phyloP scores from a whole-genome alignment of 2,329 filamentous ascomycete species.

The Colletotrichum musae region DNA sequence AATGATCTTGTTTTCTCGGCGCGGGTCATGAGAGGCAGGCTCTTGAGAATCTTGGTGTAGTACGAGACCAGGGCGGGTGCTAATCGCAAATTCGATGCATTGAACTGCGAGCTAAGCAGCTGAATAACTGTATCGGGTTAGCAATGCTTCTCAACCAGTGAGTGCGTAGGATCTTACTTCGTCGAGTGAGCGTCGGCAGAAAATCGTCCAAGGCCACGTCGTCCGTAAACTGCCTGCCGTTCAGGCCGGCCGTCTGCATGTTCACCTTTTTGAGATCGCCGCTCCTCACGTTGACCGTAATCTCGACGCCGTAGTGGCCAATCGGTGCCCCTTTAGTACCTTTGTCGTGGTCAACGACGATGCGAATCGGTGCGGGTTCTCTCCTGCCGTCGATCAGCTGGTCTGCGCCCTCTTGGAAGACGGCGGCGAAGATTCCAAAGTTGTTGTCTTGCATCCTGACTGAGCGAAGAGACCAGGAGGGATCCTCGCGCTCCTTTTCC shows the following conservation, averaged over 20 bases:
- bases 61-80: slow-evolving; percentile 81
- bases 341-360: slow-evolving; percentile 80
- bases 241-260: slow-evolving; percentile 72
- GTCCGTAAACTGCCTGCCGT: slow-evolving; percentile 81
- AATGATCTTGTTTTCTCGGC: slow-evolving; percentile 78
- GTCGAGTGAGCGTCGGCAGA: slow-evolving; percentile 79
- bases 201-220: slow-evolving; percentile 81
- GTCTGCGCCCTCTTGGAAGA: slow-evolving; percentile 79
- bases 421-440: slow-evolving; percentile 73
- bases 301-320: slow-evolving; percentile 78
- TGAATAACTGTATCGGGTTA: slow-evolving; percentile 73
- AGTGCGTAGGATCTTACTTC: slow-evolving; percentile 66
- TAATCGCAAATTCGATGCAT: slow-evolving; percentile 74
- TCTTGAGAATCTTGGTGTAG: slow-evolving; percentile 82
- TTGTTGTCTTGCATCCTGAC: slow-evolving; percentile 74
- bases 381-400: slow-evolving; percentile 74
- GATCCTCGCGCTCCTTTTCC: slow-evolving; percentile 85
- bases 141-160: slow-evolving; percentile 34
- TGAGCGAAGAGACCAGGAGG: slow-evolving; percentile 84
- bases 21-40: slow-evolving; percentile 74
- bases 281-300: slow-evolving; percentile 74
- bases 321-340: slow-evolving; percentile 77
- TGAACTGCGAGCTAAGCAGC: slow-evolving; percentile 79
- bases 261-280: slow-evolving; percentile 66
- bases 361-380: slow-evolving; percentile 77